phyloP scores from a whole-genome alignment of 441 rosid genomes.

The Arabidopsis hybrid region DNA sequence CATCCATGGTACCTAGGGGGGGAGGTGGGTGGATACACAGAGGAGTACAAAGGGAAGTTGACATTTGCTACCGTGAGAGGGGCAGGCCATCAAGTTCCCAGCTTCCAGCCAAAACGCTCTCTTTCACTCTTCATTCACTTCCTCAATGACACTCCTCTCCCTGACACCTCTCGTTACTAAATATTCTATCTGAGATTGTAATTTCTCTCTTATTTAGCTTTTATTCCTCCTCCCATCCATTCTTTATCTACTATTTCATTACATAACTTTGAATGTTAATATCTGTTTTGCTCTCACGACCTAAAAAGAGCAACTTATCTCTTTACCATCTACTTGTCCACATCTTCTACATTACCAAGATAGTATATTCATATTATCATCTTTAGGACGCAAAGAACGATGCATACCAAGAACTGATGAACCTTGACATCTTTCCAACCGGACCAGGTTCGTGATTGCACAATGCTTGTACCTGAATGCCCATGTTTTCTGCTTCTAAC shows the following conservation, averaged over 20 bases:
- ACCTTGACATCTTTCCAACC: slow-evolving; percentile 46
- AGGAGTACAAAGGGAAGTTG: slow-evolving; percentile 61
- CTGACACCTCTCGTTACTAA: slow-evolving; percentile 51
- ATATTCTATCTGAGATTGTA: slow-evolving; percentile 24
- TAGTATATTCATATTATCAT: not conserved
- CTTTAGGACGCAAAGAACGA: slow-evolving; percentile 31
- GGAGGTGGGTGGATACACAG: slow-evolving; percentile 86
- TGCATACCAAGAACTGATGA: slow-evolving; percentile 50
- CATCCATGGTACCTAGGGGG: slow-evolving; percentile 71
- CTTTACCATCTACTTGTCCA: slow-evolving; percentile 18
- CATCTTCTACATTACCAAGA: slow-evolving; percentile 20
- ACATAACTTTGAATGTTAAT: slow-evolving; percentile 34
- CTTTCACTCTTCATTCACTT: slow-evolving; percentile 77
- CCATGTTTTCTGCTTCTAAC: slow-evolving; percentile 59
- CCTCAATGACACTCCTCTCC: slow-evolving; percentile 65
- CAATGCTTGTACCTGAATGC: slow-evolving; percentile 51
- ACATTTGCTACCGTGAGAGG: slow-evolving; percentile 81
- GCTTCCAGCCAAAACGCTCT: slow-evolving; percentile 76
- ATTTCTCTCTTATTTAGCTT: slow-evolving; percentile 32
- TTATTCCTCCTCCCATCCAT: slow-evolving; percentile 8
- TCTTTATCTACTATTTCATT: slow-evolving; percentile 13
- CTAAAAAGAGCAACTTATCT: slow-evolving; percentile 30
- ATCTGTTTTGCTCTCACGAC: slow-evolving; percentile 28
- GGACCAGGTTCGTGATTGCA: slow-evolving; percentile 40
- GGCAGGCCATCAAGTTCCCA: slow-evolving; percentile 93